These are phyloP conservation scores for Gremmenia infestans DNA, from an alignment of 2,329 filamentous ascomycete genomes.

Conservation along the genomic window DNA sequence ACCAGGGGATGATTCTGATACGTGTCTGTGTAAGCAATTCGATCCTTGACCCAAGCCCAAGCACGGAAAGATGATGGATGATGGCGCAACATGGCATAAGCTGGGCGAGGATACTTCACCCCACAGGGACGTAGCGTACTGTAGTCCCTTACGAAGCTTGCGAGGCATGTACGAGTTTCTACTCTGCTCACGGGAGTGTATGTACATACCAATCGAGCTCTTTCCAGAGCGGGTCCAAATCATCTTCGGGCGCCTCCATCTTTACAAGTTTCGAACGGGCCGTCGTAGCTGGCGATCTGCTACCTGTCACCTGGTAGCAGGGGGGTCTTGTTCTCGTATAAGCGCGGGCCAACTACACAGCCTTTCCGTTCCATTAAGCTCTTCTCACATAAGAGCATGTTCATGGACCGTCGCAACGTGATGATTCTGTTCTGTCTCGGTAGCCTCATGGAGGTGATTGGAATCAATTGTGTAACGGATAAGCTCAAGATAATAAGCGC, in stretches of 20 bases:
- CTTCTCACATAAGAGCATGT: not conserved
- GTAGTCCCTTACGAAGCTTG: too few species aligned
- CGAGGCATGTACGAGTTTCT: not conserved
- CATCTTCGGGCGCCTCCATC: slow-evolving; percentile 49
- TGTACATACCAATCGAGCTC: slow-evolving; percentile 29
- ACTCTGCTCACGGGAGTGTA: not conserved
- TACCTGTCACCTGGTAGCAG: slow-evolving; percentile 23
- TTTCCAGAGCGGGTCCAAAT: slow-evolving; percentile 30
- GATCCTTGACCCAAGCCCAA: not conserved
- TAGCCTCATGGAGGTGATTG: not conserved
- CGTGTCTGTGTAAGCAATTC: not conserved
- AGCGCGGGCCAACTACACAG: slow-evolving; percentile 18
- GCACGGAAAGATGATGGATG: not conserved
- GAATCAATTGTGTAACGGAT: not conserved
- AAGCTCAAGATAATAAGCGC: not conserved
- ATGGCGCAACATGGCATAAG: not conserved
- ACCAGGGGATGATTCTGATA: not conserved
- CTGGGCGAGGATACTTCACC: not conserved
- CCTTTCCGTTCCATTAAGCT: slow-evolving; percentile 3
- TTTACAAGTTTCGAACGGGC: slow-evolving; percentile 25
- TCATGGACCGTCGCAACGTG: not conserved
- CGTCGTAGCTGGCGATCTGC: slow-evolving; percentile 7
- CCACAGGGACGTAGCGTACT: slow-evolving; percentile 3
- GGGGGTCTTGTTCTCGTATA: slow-evolving; percentile 12
- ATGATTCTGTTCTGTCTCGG: not conserved